Conservation (phyloP, 2,329 filamentous ascomycete species). For the Triangularia verruculosa region DNA sequence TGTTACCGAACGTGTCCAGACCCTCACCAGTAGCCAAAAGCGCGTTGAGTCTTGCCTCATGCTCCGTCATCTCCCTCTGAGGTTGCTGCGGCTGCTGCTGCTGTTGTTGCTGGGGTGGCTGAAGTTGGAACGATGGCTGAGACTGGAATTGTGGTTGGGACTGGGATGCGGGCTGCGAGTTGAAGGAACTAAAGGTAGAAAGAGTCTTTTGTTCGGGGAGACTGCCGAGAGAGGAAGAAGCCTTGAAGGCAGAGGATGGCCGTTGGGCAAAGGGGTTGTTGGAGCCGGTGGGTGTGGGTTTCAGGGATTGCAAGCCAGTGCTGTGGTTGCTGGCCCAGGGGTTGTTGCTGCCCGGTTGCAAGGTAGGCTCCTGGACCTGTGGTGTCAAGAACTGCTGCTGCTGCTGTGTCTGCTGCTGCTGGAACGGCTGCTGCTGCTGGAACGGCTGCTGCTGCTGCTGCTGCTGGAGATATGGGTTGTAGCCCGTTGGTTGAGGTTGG, state of each 20-base stretch:
- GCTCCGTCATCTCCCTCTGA: constrained; percentile 57
- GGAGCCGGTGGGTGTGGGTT: constrained; percentile 85
- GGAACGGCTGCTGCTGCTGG: constrained; percentile 40
- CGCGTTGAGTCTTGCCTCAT: constrained; percentile 76
- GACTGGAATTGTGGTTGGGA: constrained; percentile 39
- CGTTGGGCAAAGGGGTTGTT: constrained; percentile 87
- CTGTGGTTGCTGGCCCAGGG: constrained; percentile 73
- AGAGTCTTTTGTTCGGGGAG: constrained; percentile 83
- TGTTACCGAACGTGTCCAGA: constrained; percentile 95
- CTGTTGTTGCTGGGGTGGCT: constrained; percentile 42
- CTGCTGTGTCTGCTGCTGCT: constrained; percentile 32
- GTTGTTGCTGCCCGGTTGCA: constrained; percentile 85
- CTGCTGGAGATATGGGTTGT: constrained; percentile 37
- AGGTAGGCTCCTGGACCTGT: constrained; percentile 52
- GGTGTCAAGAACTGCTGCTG: constrained; percentile 32
- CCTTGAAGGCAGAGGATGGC: constrained; percentile 38
- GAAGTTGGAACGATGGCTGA: constrained; percentile 36
- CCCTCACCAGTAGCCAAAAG: constrained; percentile 85
- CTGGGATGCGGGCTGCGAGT: constrained; percentile 31
- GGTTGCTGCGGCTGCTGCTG: constrained; percentile 44
- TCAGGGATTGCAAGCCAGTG: constrained; percentile 62
- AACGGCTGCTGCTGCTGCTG: constrained; percentile 47
- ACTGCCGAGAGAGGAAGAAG: constrained; percentile 59
- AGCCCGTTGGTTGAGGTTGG: constrained; percentile 45
- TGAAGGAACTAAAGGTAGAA: constrained; percentile 52